Evolutionary conservation across 192 early-diverging fungal species (phyloP).

Genomic region (Chytriomyces sp.): DNA sequence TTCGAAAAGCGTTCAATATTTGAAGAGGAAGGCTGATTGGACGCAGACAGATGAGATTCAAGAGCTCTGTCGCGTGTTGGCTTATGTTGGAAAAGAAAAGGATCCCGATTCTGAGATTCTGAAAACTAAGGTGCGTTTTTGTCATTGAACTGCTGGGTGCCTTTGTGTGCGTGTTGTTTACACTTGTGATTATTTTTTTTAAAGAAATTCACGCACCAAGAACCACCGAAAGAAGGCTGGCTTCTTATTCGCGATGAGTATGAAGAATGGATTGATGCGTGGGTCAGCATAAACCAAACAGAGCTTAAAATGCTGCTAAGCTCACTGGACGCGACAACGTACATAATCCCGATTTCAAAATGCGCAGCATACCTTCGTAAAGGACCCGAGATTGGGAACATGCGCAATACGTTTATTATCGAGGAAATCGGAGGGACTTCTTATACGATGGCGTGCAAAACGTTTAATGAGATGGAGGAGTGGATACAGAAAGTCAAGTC

Average conservation of each 20-base stretch:
- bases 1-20: not conserved
- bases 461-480: not conserved
- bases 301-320: conserved; percentile 24
- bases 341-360: conserved; percentile 4
- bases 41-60: conserved; percentile 4
- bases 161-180: not conserved
- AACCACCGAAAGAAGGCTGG: conserved; percentile 23
- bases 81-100: not conserved
- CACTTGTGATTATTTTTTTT: not conserved
- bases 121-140: conserved; percentile 21
- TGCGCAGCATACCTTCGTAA: not conserved
- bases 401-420: conserved; percentile 9
- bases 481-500: not conserved
- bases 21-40: not conserved
- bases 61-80: conserved; percentile 18
- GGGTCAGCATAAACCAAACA: conserved; percentile 6
- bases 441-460: not conserved
- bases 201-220: too few species aligned
- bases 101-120: conserved; percentile 7
- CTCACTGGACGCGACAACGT: conserved; percentile 29
- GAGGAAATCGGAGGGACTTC: not conserved
- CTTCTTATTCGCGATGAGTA: conserved; percentile 22
- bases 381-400: not conserved
- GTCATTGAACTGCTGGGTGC: conserved; percentile 3
- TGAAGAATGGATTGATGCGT: conserved; percentile 27